A percentile compares a stretch with the other conserved stretches of the same genome.
Evolutionary conservation across 1,284 basidiomycete species (phyloP).

Genomic region (Neolentinus lepideus): DNA sequence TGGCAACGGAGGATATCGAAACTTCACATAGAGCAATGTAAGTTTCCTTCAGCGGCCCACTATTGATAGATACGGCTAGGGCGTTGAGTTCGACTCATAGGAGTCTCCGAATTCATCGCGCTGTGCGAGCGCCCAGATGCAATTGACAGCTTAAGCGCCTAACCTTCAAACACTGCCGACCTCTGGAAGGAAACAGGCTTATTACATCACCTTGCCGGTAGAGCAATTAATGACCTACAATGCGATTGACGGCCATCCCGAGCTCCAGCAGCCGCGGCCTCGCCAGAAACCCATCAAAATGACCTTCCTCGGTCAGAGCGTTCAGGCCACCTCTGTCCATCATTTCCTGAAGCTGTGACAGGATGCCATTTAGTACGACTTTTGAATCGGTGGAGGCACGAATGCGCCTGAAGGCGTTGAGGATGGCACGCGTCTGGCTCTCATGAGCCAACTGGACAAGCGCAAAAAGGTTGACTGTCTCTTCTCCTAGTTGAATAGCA

Average conservation of each 20-base stretch:
- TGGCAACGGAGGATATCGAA: slow-evolving; percentile 24
- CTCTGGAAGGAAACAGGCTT: too few relatives aligned
- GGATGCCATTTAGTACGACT: background rate
- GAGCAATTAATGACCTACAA: slow-evolving; percentile 7
- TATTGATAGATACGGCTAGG: too few relatives aligned
- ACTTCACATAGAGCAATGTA: too few relatives aligned
- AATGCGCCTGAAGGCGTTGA: slow-evolving; percentile 8
- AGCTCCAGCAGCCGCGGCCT: slow-evolving; percentile 13
- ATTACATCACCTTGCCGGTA: too few relatives aligned
- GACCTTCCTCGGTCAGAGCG: slow-evolving; percentile 6
- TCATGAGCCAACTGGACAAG: slow-evolving; percentile 14
- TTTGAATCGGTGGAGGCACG: background rate
- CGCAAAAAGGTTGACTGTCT: slow-evolving; percentile 11
- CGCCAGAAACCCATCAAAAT: slow-evolving; percentile 15
- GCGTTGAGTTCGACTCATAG: too few relatives aligned
- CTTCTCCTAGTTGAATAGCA: slow-evolving; percentile 7
- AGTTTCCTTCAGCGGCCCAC: too few relatives aligned
- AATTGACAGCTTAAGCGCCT: too few relatives aligned
- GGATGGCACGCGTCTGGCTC: slow-evolving; percentile 17
- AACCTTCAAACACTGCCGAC: too few relatives aligned
- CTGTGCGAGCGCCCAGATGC: too few relatives aligned
- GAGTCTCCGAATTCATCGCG: too few relatives aligned
- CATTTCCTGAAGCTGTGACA: background rate
- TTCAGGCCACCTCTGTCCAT: slow-evolving; percentile 8
- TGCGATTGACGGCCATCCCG: slow-evolving; percentile 17